Base-by-base conservation (phyloP, 371 early-diverging fungal genomes). In the Mucor lusitanicus region DNA sequence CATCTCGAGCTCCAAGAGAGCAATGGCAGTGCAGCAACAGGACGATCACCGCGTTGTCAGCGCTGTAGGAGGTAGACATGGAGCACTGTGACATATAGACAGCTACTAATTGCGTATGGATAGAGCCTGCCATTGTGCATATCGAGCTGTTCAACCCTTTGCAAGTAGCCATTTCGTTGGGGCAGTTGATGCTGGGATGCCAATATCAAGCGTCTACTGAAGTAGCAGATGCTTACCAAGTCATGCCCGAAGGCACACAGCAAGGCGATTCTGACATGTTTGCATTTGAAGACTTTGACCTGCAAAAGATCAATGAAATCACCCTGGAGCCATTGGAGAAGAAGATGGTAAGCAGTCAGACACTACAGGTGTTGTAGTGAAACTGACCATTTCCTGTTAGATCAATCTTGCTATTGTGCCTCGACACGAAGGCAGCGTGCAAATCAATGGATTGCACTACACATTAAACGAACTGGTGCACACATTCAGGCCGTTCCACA, bases 391-490 rank as follows among this genome's bases (percentile, higher is more conserved):
- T 54, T 27, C 30, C 6, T 30, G 30, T 30, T 40, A 92, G 94
- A 73, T 95, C 25, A 88, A 88, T 35, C 76, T 97, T 21, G 80
- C 86, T 23, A 75, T 97, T 6, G 74, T 89, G 5, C 93, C 95
- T 5, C 87, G 89, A 56, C 75, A 78, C 32, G 90, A 93, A 64
- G 97, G 97, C 0, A 79, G 83, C 55, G 78, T 97, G 28, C 73
- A 75, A 30, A 80, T 97, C 21, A 71, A 84, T 50, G 97, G 97
- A 1, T 69, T 97, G 5, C 89, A 87, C 33, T 96, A 91, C 67
- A 87, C 89, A 27, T 72, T 97, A 0, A 89, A 91, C 62, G 92
- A 89, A 8, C 81, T 87, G 27, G 88, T 96, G 7, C 92, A 92
- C 27, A 83, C 88, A 0, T 87, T 81, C 77, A 87, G 83, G 65